Evolutionary conservation across 345 rosid genomes (phyloP), one percentile per base, ranked within the genome.

Genomic region (Cardamine resedifolia): DNA sequence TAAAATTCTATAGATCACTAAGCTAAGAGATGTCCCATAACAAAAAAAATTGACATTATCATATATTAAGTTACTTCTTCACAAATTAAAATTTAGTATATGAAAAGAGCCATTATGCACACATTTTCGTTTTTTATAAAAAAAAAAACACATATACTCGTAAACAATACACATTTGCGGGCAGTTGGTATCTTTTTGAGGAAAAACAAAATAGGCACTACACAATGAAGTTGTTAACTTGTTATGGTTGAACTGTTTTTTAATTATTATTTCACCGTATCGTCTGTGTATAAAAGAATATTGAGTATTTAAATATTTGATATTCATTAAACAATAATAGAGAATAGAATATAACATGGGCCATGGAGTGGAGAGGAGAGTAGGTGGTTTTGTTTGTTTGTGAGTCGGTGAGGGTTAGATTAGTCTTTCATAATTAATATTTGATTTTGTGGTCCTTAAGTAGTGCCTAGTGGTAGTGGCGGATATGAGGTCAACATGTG

Each of bases 341-440:
- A 6, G 12, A 55, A 66, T 19, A 33, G 6, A 44, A 5, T 58
- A 5, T 12, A 41, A 64, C 38, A 60, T 63, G 64, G 57, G 39
- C 28, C 36, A 61, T 61, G 19, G n/a, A 5, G 7, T 33, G 59
- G 51, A 39, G 58, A 56, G 10, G 64, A 69, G 75, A 76, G 75
- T 76, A 10, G 79, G 75, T 76, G 48, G 47, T 18, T 47, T 55
- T 76, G 79, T 70, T 57, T 47, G 23, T 64, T 36, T 63, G 44
- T 48, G 71, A 70, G 79, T 76, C 39, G 76, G 76, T 76, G 71
- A 69, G 33, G 79, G 79, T 57, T 39, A 70, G 5, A 61, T 64
- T 70, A 21, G 75, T 75, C 69, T 28, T 68, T 36, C 16, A 2
- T 5, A 0, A 14, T 23, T 20, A 16, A 56, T 63, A 65, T 34